Evolutionary conservation across 345 rosid species (phyloP), one percentile per base, ranked within the genome.

Genomic region (Alliaria petiolata): DNA sequence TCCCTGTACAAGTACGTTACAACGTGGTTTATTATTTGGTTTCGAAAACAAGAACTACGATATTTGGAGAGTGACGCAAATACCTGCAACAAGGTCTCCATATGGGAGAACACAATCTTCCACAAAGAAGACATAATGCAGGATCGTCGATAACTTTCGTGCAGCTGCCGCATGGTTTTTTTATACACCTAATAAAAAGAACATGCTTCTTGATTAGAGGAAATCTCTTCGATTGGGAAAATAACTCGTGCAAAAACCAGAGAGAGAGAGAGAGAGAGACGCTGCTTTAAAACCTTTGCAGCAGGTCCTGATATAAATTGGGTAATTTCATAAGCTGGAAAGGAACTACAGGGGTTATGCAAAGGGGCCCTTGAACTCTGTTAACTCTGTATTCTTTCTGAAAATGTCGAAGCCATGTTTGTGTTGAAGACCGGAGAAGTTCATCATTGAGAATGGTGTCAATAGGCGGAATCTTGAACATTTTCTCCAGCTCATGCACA

Each of bases 71-170:
- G 76, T 49, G 44, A 63, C 33, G 42, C 33, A 54, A 17, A 22
- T 56, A 95, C 99, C 95, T 91, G 99, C 96, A 91, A 82, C 98
- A 95, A 7, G 79, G 15, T 65, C 83, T 89, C 93, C 89, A 85
- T 47, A 52, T 76, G 16, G 89, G 84, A 44, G 87, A 85, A 87
- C 98, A 91, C 75, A 91, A 67, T 83, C 84, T 91, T 71, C 99
- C 98, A 81, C 99, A 91, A 14, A 95, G 78, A 25, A 95, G 81
- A 81, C 99, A 95, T 49, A 95, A 74, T 10, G 93, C 89, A 43
- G 98, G 98, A 42, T 89, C 98, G 3, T 72, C 83, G 15, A 86
- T 47, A 19, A 67, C 66, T 66, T 64, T 64, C 46, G 76, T 75
- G 85, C 99, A 95, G 71, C 80, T 78, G 35, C 75, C 78, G 71